Percentiles rank a stretch among this genome's conserved stretches.
These are phyloP conservation scores for Aquilaria malaccensis DNA, from an alignment of 345 rosid species.

Conservation along the genomic window DNA sequence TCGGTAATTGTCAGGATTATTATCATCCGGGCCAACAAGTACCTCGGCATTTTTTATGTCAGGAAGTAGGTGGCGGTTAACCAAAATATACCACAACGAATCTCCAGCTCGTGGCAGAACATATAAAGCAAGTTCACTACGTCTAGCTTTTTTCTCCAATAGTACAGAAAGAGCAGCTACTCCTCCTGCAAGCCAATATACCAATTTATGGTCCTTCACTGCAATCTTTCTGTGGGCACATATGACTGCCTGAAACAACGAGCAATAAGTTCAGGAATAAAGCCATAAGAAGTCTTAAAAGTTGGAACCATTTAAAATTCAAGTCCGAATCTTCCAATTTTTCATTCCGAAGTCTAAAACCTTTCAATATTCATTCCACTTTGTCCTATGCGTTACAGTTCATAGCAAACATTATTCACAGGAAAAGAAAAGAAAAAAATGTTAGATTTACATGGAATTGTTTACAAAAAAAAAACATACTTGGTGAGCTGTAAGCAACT, in stretches of 20 bases:
- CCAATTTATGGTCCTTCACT: conserved; percentile 84
- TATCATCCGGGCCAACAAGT: conserved; percentile 7
- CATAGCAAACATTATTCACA: too few relatives aligned
- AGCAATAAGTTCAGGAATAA: conserved; percentile 14
- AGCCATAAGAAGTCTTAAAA: conserved; percentile 2
- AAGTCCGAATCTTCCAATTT: too few relatives aligned
- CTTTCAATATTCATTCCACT: too few relatives aligned
- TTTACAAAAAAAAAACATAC: too few relatives aligned
- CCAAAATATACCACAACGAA: conserved; percentile 89
- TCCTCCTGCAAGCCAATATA: conserved; percentile 93
- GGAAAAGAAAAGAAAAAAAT: too few relatives aligned
- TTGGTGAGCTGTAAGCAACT: too few relatives aligned
- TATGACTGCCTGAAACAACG: conserved; percentile 55
- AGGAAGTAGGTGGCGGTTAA: conserved; percentile 83
- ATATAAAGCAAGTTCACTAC: conserved; percentile 91
- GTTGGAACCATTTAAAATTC: too few relatives aligned
- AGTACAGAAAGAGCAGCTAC: conserved; percentile 85
- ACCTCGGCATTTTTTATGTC: conserved; percentile 91
- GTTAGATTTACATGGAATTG: too few relatives aligned
- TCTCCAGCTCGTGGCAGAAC: conserved; percentile 98
- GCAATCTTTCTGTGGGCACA: conserved; percentile 87
- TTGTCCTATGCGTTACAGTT: too few relatives aligned
- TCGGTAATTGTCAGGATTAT: too few relatives aligned
- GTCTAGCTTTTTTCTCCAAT: conserved; percentile 88
- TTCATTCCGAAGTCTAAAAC: too few relatives aligned